Base-by-base conservation (phyloP, 331 rosid genomes). In the Phaseolus coccineus region DNA sequence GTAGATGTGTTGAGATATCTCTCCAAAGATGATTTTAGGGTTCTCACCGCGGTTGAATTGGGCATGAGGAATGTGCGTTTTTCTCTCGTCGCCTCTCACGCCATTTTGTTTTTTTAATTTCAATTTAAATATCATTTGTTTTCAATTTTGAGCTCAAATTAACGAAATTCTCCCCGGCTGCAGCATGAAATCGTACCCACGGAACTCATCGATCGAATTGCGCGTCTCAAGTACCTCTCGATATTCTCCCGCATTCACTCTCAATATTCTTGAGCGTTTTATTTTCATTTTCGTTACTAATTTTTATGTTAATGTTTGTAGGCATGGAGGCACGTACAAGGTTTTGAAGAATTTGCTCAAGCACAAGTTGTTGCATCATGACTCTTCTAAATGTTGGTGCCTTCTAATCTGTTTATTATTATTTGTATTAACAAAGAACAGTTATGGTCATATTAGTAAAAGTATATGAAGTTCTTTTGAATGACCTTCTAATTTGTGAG, bases 261-360 rank as follows among this genome's bases (percentile, higher is more conserved):
- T 19, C 22, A 19, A 19, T 19, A 19, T 19, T 19, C 22, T 19
- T 19, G 22, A 19, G 22, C 22, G 22, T 19, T 19, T 19, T 9
- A 0, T 8, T 37, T 19, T 9, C 22, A 2, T 22, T 22, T 8
- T 27, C 14, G 0, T 24, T 5, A 1, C 15, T 12, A 14, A 16
- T 33, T 61, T 62, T 56, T 9, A 24, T 22, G 30, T 24, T 33
- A 15, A 33, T 63, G 25, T 33, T 3, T 85, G 35, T 48, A 92
- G 97, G 88, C 96, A 89, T 84, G 97, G 97, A 3, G 96, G 96
- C 70, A 85, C 92, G 8, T 92, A 89, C 74, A 92, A 92, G 84
- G 96, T 92, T 65, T 70, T 92, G 83, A 92, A 89, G 69, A 89
- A 89, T 76, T 85, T 92, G 83, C 96, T 92, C 57, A 92, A 89